Evolutionary conservation across 2,329 filamentous ascomycete genomes (phyloP), one percentile per base, ranked within the genome.

Genomic region (Bipolaris sorokiniana): DNA sequence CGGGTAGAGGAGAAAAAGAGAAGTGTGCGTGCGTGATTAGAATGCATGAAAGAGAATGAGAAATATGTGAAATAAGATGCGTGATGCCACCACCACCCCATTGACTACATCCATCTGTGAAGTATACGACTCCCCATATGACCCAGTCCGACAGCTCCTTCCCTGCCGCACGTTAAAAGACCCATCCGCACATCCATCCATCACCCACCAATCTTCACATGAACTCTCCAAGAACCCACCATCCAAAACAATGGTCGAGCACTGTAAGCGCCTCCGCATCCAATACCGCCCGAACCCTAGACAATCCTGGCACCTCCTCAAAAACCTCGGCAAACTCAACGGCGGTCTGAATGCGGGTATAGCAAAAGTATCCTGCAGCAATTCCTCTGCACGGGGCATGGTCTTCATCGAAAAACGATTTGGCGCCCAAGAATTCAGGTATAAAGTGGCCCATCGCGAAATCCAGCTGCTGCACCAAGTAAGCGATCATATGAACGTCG

Each of bases 361-460:
- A 20, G 41, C 28, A 26, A 49, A 50, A 26, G 46, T 51, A 6
- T 37, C 20, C 13, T 45, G 46, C 44, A 38, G 20, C 9, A 31
- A 38, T 62, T 64, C 26, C 58, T 38, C 28, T 15, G 44, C 56
- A 2, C 23, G 16, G 7, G 31, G 20, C 10, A 46, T 48, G 28
- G 20, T 51, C 7, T 63, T 59, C 38, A 63, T 67, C 34, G 66
- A 68, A 18, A 68, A 68, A 34, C 46, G 54, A 1, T 60, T 62
- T 34, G 7, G 28, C 0, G 11, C 15, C 2, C 18, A 51, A 6
- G 22, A 61, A 13, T 54, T 65, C 31, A 5, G 26, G 10, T 3
- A 33, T 9, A 52, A 51, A 2, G 23, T 46, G 4, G 40, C 59
- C 3, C 23, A 58, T 28, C 56, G 48, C 16, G 64, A 68, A 23